Percentiles rank a stretch among this genome's conserved stretches.
Evolutionary conservation across 2,329 filamentous ascomycete genomes (phyloP).

Genomic region (Talaromyces sp.): DNA sequence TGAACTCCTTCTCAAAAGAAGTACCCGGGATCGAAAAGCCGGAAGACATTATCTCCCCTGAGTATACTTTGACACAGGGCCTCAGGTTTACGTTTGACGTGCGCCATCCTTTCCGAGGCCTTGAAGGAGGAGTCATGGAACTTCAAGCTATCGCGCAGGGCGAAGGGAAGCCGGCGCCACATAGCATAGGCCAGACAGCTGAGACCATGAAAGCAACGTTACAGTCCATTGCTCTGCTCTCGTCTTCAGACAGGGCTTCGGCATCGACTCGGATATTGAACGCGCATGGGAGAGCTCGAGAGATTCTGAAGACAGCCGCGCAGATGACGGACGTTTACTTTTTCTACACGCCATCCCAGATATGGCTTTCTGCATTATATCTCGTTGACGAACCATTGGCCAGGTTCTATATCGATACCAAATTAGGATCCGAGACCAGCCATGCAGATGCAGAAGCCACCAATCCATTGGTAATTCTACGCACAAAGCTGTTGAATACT

Average conservation of each 20-base stretch:
- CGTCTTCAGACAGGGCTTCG: conserved; percentile 17
- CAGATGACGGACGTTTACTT: conserved; percentile 95
- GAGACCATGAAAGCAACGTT: conserved; percentile 25
- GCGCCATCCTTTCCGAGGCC: conserved; percentile 77
- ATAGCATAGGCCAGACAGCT: conserved; percentile 23
- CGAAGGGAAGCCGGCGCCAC: conserved; percentile 39
- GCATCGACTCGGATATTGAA: conserved; percentile 45
- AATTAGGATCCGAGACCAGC: conserved; percentile 26
- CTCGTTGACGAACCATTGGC: conserved; percentile 59
- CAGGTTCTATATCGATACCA: conserved; percentile 40
- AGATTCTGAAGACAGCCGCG: conserved; percentile 70
- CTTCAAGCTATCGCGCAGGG: conserved; percentile 62
- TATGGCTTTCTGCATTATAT: conserved; percentile 76
- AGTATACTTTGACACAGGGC: conserved; percentile 88
- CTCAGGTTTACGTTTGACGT: conserved; percentile 92
- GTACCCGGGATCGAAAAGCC: conserved; percentile 66
- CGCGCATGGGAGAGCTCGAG: conserved; percentile 68
- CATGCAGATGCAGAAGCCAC: conserved; percentile 11
- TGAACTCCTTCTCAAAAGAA: conserved; percentile 60
- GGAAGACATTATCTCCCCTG: conserved; percentile 81
- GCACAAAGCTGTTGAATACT: conserved; percentile 31
- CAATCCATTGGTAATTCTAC: conserved; percentile 26
- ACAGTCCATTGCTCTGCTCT: conserved; percentile 24
- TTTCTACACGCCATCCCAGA: conserved; percentile 88
- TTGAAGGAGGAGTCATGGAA: conserved; percentile 84